phyloP scores from a whole-genome alignment of 139 green algal species.

The Raphidocelis subcapitata region DNA sequence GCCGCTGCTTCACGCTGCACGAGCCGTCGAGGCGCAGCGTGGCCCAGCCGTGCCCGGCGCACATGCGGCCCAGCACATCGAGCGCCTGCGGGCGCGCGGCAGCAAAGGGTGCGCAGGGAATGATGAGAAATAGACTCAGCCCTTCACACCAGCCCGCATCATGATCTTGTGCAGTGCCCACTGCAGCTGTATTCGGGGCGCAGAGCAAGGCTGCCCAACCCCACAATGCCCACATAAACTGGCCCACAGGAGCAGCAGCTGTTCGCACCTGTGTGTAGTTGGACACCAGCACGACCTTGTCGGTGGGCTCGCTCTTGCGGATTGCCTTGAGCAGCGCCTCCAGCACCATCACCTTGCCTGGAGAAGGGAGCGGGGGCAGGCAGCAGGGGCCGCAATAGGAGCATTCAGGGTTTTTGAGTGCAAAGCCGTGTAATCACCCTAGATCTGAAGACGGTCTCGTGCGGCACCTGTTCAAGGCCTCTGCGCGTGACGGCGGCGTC shows the following conservation, averaged over 20 bases:
- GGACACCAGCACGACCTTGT: slow-evolving; percentile 67
- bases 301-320: slow-evolving; percentile 31
- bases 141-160: background rate
- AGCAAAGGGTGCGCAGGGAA: background rate
- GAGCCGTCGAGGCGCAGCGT: slow-evolving; percentile 85
- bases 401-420: background rate
- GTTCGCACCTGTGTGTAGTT: slow-evolving; percentile 91
- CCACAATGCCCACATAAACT: no score
- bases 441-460: background rate
- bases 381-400: background rate
- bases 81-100: slow-evolving; percentile 40
- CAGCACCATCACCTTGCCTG: slow-evolving; percentile 61
- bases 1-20: slow-evolving; percentile 78
- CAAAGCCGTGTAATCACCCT: background rate
- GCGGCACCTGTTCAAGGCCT: background rate
- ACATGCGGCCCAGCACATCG: slow-evolving; percentile 81
- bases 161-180: background rate
- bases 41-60: slow-evolving; percentile 72
- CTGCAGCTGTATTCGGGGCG: no score
- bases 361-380: background rate
- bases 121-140: background rate
- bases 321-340: slow-evolving; percentile 57
- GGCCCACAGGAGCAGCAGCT: no score
- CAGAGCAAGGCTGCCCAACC: no score
- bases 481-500: no score